A percentile compares a stretch with the other conserved stretches of the same genome.
Evolutionary conservation across 768 basidiomycete species (phyloP).

Genomic region (Pilatotrama ljubarskyi): DNA sequence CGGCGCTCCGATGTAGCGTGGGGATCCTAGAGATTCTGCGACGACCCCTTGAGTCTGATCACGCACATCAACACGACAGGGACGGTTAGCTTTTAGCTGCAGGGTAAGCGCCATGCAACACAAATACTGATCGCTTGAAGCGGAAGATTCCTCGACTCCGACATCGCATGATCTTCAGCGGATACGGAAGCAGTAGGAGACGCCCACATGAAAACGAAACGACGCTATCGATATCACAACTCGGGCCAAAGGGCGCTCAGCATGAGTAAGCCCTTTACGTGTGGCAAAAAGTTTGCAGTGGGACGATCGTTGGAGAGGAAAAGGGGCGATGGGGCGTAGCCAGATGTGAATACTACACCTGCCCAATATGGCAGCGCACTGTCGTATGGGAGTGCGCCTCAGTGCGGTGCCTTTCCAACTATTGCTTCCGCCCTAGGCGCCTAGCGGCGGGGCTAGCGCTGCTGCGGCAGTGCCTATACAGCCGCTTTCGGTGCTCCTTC

Average conservation of each 20-base stretch:
- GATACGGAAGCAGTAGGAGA: background rate
- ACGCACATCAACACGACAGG: too few relatives aligned
- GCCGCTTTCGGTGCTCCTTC: background rate
- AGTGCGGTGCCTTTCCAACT: background rate
- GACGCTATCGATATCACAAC: background rate
- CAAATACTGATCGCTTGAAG: constrained; percentile 1
- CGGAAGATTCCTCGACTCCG: background rate
- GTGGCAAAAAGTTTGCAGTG: background rate
- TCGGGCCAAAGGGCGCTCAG: background rate
- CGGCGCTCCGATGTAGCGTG: too few relatives aligned
- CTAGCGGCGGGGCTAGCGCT: too few relatives aligned
- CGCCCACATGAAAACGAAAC: background rate
- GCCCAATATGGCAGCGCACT: constrained; percentile 5
- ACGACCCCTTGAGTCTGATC: too few relatives aligned
- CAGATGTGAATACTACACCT: constrained; percentile 12
- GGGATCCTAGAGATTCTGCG: too few relatives aligned
- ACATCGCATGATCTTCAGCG: constrained; percentile 10
- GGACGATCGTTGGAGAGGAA: too few relatives aligned
- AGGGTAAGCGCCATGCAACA: too few relatives aligned
- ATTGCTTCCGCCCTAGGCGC: background rate
- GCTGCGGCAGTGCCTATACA: constrained; percentile 7
- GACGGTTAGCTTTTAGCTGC: too few relatives aligned
- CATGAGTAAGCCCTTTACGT: too few relatives aligned
- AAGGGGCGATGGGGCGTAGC: too few relatives aligned
- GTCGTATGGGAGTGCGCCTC: too few relatives aligned